Evolutionary conservation across 768 basidiomycete species (phyloP).

Genomic region (Termitomyces sp.): DNA sequence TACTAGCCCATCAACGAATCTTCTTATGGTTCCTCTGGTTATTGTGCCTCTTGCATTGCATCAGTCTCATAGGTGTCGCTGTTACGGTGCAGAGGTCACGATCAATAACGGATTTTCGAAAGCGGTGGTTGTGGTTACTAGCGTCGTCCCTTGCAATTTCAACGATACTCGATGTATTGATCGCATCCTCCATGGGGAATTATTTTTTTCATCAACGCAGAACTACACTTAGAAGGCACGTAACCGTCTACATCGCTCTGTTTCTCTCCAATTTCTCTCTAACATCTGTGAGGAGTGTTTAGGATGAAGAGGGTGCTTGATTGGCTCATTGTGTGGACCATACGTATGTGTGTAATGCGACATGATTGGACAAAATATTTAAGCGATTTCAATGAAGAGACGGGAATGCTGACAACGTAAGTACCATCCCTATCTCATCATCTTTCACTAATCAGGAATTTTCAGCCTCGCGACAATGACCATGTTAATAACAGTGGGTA

Average conservation of each 20-base stretch:
- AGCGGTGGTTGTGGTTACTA: slow-evolving; percentile 6
- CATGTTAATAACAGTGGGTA: not conserved
- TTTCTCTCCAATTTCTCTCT: too few species aligned
- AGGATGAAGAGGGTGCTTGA: slow-evolving; percentile 1
- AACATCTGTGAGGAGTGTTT: too few species aligned
- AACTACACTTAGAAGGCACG: not conserved
- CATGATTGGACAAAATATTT: too few species aligned
- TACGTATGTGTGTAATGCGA: not conserved
- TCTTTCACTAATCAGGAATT: not conserved
- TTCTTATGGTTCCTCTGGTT: not conserved
- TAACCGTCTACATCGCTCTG: not conserved
- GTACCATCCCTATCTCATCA: not conserved
- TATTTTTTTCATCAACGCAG: not conserved
- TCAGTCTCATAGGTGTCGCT: slow-evolving; percentile 3
- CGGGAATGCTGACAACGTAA: not conserved
- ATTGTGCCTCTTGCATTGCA: slow-evolving; percentile 3
- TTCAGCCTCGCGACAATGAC: not conserved
- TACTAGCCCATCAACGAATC: not conserved
- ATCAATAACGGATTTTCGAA: not conserved
- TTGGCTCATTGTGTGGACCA: not conserved
- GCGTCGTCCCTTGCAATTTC: slow-evolving; percentile 10
- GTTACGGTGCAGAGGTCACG: not conserved
- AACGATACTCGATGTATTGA: not conserved
- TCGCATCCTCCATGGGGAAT: too few species aligned
- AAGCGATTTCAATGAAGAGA: not conserved